A percentile compares a stretch with the other conserved stretches of the same genome.
phyloP scores from a whole-genome alignment of 306 rosid genomes.

The Vigna hirtella region DNA sequence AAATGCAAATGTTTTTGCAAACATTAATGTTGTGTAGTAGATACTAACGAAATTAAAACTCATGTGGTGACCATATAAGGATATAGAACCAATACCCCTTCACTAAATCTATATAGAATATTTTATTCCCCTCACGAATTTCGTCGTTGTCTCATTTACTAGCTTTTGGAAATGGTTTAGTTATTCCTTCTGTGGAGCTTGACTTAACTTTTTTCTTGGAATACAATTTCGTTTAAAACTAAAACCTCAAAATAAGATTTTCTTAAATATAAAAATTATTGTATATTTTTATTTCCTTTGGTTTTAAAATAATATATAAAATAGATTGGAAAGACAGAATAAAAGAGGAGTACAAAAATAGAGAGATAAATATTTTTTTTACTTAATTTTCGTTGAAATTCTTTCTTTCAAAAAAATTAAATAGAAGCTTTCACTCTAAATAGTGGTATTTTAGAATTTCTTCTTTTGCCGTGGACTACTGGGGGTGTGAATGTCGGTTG shows the following conservation, averaged over 20 bases:
- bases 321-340: too few species aligned
- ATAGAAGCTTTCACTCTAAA: too few species aligned
- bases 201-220: background rate
- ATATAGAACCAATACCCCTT: background rate
- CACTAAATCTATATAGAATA: background rate
- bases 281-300: background rate
- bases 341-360: too few species aligned
- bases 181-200: background rate
- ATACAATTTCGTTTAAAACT: background rate
- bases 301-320: too few species aligned
- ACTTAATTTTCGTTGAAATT: too few species aligned
- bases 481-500: too few species aligned
- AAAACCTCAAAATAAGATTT: background rate
- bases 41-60: too few species aligned
- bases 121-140: background rate
- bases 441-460: too few species aligned
- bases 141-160: background rate
- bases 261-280: background rate
- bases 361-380: too few species aligned
- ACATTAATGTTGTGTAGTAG: too few species aligned
- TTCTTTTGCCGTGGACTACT: too few species aligned
- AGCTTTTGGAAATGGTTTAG: background rate
- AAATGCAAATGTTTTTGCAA: background rate
- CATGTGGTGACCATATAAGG: background rate
- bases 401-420: too few species aligned